Evolutionary conservation across 768 basidiomycete genomes (phyloP).

Genomic region (Agaricus subrufescens): DNA sequence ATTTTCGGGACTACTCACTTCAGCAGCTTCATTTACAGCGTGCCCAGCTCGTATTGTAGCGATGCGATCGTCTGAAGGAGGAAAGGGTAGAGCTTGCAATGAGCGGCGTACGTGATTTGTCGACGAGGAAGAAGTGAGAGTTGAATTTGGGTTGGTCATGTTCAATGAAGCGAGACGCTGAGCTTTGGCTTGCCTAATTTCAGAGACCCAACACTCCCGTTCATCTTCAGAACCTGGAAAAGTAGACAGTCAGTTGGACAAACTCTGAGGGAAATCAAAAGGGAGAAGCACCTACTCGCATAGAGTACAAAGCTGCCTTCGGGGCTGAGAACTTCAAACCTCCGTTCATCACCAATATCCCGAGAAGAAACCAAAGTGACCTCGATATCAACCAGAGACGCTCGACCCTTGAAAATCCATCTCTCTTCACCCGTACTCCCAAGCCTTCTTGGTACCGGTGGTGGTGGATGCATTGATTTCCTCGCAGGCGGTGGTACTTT

Average conservation of each 20-base stretch:
- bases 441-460: slow-evolving; percentile 25
- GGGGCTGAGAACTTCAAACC: slow-evolving; percentile 74
- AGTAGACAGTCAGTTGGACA: neutral
- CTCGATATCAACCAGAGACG: slow-evolving; percentile 70
- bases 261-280: neutral
- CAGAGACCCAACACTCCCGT: slow-evolving; percentile 60
- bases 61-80: slow-evolving; percentile 46
- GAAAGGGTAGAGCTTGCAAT: slow-evolving; percentile 69
- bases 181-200: slow-evolving; percentile 66
- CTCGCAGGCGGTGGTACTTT: slow-evolving; percentile 12
- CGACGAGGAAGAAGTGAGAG: slow-evolving; percentile 72
- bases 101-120: slow-evolving; percentile 71
- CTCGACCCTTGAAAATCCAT: slow-evolving; percentile 70
- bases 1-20: slow-evolving; percentile 10
- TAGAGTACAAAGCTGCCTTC: slow-evolving; percentile 74
- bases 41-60: slow-evolving; percentile 23
- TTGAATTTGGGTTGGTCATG: slow-evolving; percentile 72
- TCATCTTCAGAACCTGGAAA: slow-evolving; percentile 47
- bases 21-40: slow-evolving; percentile 2
- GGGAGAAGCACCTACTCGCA: slow-evolving; percentile 40
- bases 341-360: slow-evolving; percentile 42
- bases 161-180: slow-evolving; percentile 68
- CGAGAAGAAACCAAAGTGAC: slow-evolving; percentile 48
- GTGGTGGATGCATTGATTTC: slow-evolving; percentile 18
- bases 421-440: slow-evolving; percentile 46